A percentile compares a stretch with the other conserved stretches of the same genome.
Conservation (phyloP, 768 basidiomycete species). For the Leucosporidium scottii region DNA sequence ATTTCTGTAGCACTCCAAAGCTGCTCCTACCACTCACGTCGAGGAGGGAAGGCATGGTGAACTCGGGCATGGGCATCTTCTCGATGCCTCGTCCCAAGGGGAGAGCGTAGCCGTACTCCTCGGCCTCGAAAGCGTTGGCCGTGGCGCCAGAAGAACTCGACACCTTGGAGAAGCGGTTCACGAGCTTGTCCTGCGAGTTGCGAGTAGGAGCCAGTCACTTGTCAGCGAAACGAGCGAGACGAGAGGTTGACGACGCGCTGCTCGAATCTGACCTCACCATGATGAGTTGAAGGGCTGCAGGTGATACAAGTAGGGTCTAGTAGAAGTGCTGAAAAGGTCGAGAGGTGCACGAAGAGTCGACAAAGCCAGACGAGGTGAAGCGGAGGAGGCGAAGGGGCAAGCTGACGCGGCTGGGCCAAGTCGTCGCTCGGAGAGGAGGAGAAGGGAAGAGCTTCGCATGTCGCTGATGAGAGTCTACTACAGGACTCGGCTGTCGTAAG, state of each 20-base stretch:
- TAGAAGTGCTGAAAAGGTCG: too few species aligned
- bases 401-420: neutral
- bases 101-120: constrained; percentile 33
- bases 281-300: neutral
- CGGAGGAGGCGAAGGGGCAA: neutral
- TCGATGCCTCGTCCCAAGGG: constrained; percentile 32
- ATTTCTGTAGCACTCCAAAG: too few species aligned
- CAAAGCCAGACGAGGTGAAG: neutral
- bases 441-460: too few species aligned
- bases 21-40: constrained; percentile 15
- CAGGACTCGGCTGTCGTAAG: too few species aligned
- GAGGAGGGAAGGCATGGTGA: constrained; percentile 21
- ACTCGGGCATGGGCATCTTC: constrained; percentile 29
- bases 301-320: too few species aligned
- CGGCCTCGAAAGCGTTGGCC: constrained; percentile 1
- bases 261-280: neutral
- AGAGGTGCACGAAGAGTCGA: neutral
- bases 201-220: neutral
- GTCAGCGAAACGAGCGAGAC: neutral
- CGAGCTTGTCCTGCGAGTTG: constrained; percentile 22
- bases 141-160: neutral
- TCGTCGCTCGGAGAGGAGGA: too few species aligned
- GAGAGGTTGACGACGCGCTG: too few species aligned
- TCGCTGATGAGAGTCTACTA: too few species aligned
- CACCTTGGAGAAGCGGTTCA: constrained; percentile 15